Percentiles rank a stretch among this genome's conserved stretches.
phyloP scores from a whole-genome alignment of 805 yeast genomes.

The Danielia reshetovae region DNA sequence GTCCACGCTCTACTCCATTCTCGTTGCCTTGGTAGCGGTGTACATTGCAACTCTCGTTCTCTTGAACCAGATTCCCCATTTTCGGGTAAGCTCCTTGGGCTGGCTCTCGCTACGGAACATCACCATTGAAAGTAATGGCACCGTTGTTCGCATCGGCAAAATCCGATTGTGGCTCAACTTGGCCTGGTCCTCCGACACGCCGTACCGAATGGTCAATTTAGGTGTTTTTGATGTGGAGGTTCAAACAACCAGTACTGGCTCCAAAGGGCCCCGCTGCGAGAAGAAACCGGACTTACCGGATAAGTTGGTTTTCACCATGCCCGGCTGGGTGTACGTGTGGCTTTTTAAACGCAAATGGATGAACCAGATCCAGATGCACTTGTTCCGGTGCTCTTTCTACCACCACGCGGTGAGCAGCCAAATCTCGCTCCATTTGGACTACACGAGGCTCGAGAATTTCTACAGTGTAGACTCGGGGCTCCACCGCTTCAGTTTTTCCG shows the following conservation, averaged over 20 bases:
- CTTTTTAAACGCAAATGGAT: conserved; percentile 11
- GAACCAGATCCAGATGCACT: conserved; percentile 12
- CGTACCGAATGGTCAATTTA: conserved; percentile 12
- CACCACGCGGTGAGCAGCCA: conserved; percentile 11
- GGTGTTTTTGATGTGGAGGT: conserved; percentile 7
- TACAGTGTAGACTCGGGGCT: conserved; percentile 2
- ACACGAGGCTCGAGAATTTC: conserved; percentile 11
- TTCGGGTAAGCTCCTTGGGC: conserved; percentile 13
- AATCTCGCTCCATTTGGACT: conserved; percentile 13
- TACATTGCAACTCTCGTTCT: conserved; percentile 7
- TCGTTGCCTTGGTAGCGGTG: conserved; percentile 1
- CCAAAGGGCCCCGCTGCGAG: not conserved
- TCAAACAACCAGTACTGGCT: conserved; percentile 1
- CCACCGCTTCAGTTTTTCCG: conserved; percentile 5
- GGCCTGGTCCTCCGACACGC: conserved; percentile 7
- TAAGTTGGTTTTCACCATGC: conserved; percentile 1
- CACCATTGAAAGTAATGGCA: conserved; percentile 6
- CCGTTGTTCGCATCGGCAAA: conserved; percentile 5
- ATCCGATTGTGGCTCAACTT: conserved; percentile 7
- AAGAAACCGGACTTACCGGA: not conserved
- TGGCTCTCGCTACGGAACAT: conserved; percentile 15
- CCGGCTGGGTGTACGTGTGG: conserved; percentile 4
- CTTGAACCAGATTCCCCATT: conserved; percentile 11
- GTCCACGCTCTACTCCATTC: not conserved
- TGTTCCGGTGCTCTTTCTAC: conserved; percentile 9